Evolutionary conservation across 2,329 filamentous ascomycete genomes (phyloP), one percentile per base, ranked within the genome.

Genomic region (Sporothrix euskadiensis): DNA sequence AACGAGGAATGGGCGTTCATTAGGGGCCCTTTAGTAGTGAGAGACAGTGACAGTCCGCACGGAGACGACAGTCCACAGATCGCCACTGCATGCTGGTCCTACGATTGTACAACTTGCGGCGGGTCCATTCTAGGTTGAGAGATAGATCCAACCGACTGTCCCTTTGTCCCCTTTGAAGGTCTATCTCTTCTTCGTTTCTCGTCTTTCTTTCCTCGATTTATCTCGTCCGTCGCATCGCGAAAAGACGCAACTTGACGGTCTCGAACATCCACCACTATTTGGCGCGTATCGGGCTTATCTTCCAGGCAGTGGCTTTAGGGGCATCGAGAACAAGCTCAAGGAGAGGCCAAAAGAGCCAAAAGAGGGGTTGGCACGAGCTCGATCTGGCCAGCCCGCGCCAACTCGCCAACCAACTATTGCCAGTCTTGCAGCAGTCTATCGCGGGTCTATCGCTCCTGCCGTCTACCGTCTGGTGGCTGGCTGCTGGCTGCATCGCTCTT

Each of bases 281-380:
- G 54, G 39, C 56, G 19, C 70, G 41, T 65, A 63, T 71, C 70
- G 19, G 57, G 3, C 69, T 65, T 71, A 66, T 71, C 57, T 19
- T 19, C 8, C 44, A 54, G 44, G 30, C 44, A 22, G 35, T 10
- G 22, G 30, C 14, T 12, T 9, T n/a, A 30, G 52, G 32, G 14
- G 26, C 26, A 19, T 22, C 44, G 47, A 30, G 22, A 57, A 41
- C 35, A 8, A 35, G 35, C 35, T 5, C 35, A 35, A 35, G 35
- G 35, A 35, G 8, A 35, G 35, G 35, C 35, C 35, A 35, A 35
- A 35, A 35, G 35, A 32, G n/a, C 61, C 39, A 66, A 30, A 59
- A 59, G 69, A 71, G 54, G 69, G 41, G 69, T 39, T 57, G 26
- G 14, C 16, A 32, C 44, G 9, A 54, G 22, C 56, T 39, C 30